Percentiles rank a stretch among this genome's conserved stretches.
phyloP scores from a whole-genome alignment of 345 rosid species.

The Rubroshorea leprosula region DNA sequence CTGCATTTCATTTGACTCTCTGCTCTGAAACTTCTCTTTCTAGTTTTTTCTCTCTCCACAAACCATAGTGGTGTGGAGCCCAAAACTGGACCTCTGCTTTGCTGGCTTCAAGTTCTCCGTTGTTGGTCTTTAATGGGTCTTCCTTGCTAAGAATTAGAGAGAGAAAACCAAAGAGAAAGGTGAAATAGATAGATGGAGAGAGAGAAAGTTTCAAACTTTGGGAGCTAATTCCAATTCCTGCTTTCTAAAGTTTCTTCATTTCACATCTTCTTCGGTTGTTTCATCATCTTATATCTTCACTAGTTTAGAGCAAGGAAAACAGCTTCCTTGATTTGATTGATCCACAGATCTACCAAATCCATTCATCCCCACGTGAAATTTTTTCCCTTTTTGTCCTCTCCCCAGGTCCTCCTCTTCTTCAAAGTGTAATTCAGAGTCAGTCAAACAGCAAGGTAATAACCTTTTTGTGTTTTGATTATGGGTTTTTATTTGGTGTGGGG shows the following conservation, averaged over 20 bases:
- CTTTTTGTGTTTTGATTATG: neutral
- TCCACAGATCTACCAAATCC: constrained; percentile 50
- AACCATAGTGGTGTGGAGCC: constrained; percentile 57
- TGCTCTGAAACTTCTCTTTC: constrained; percentile 9
- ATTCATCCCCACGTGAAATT: constrained; percentile 25
- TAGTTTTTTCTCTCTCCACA: constrained; percentile 7
- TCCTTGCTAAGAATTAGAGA: constrained; percentile 38
- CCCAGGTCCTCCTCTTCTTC: constrained; percentile 25
- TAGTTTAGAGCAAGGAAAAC: constrained; percentile 9
- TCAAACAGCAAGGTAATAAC: constrained; percentile 32
- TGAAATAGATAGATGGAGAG: constrained; percentile 4
- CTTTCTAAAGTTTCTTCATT: constrained; percentile 2
- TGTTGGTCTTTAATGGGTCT: constrained; percentile 66
- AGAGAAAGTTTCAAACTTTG: neutral
- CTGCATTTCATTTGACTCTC: constrained; percentile 26
- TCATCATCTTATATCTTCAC: neutral
- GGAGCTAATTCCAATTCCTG: constrained; percentile 4
- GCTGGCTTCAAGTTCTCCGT: constrained; percentile 72
- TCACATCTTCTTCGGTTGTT: neutral
- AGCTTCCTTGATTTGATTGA: constrained; percentile 25
- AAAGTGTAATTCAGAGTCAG: constrained; percentile 6
- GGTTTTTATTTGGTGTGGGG: neutral
- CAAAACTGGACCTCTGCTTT: constrained; percentile 64
- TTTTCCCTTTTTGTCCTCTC: constrained; percentile 9
- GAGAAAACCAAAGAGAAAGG: constrained; percentile 11